A percentile compares a stretch with the other conserved stretches of the same genome.
Evolutionary conservation across 495 filamentous ascomycete species (phyloP).

Genomic region (Mytilinidion resinicola): DNA sequence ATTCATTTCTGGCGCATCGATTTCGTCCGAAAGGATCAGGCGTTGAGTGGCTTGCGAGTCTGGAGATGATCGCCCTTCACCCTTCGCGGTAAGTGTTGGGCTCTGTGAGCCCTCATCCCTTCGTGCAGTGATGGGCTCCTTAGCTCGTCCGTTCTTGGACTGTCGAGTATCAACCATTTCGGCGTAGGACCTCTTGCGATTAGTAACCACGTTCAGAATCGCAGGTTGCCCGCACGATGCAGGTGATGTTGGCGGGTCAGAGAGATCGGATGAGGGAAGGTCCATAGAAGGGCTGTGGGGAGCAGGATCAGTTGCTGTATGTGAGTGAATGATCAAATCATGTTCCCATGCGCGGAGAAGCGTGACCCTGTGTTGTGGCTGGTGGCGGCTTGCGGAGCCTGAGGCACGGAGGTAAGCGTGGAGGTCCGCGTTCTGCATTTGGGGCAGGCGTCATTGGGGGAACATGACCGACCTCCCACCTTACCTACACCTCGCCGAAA

Average conservation of each 20-base stretch:
- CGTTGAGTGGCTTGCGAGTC: conserved; percentile 14
- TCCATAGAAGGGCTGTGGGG: conserved; percentile 1
- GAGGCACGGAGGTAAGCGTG: too few relatives aligned
- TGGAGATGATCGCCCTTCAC: background rate
- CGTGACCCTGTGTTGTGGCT: too few relatives aligned
- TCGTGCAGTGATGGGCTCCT: background rate
- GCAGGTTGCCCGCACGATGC: background rate
- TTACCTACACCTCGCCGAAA: too few relatives aligned
- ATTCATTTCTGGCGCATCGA: background rate
- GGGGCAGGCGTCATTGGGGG: too few relatives aligned
- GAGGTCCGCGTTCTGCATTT: too few relatives aligned
- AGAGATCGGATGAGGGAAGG: background rate
- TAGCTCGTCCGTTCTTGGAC: background rate
- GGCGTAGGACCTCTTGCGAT: background rate
- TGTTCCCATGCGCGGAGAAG: background rate
- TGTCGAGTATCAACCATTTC: background rate
- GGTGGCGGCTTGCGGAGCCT: too few relatives aligned
- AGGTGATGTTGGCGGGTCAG: background rate
- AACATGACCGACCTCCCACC: too few relatives aligned
- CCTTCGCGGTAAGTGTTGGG: background rate
- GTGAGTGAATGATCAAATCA: background rate
- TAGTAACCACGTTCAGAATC: background rate
- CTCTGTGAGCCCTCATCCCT: conserved; percentile 1
- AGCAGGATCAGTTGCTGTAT: conserved; percentile 13
- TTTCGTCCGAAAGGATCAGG: background rate